Evolutionary conservation across 441 rosid genomes (phyloP).

Genomic region (Populus hybrid): DNA sequence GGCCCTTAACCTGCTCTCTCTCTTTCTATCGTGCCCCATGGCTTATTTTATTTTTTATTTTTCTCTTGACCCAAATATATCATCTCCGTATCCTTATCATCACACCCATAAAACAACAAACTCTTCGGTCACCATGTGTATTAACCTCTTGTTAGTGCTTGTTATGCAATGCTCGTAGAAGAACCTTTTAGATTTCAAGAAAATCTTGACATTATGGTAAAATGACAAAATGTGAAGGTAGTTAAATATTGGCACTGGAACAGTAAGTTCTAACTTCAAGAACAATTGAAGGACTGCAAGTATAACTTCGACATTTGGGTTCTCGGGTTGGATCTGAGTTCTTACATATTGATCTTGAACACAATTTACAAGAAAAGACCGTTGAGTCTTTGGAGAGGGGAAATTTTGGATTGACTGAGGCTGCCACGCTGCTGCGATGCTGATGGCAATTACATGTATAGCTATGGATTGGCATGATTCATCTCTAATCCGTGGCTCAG

Average conservation of each 20-base stretch:
- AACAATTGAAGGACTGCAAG: not conserved
- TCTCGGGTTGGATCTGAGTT: not conserved
- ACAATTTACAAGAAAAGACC: not conserved
- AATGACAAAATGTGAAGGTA: not conserved
- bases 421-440: not conserved
- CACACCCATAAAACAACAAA: not conserved
- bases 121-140: not conserved
- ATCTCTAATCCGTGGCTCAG: not conserved
- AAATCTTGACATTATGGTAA: too few species aligned
- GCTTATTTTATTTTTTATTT: not conserved
- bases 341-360: not conserved
- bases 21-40: slow-evolving; percentile 24
- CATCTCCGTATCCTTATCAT: not conserved
- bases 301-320: not conserved
- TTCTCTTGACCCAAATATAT: not conserved
- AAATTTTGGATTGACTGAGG: not conserved
- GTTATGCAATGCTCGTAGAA: not conserved
- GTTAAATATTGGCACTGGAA: not conserved
- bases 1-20: slow-evolving; percentile 22
- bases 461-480: not conserved
- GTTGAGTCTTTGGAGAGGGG: not conserved
- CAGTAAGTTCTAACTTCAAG: not conserved
- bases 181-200: not conserved
- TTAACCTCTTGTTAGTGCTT: not conserved
- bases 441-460: not conserved